Conservation (phyloP, 345 rosid species). For the Rhodamnia argentea region DNA sequence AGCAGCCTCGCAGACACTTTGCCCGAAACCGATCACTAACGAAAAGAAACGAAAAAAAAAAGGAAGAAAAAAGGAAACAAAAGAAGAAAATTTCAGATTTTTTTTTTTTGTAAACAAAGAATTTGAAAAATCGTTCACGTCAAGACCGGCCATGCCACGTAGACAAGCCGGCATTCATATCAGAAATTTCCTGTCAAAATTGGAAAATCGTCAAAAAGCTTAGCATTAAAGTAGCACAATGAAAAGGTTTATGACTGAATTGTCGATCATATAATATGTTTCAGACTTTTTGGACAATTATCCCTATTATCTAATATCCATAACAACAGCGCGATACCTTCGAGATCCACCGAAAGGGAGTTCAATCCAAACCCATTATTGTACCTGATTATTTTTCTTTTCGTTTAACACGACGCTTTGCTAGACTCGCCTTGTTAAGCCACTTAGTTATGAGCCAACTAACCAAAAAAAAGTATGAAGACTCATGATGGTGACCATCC, state of each 20-base stretch:
- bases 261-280: fast-evolving
- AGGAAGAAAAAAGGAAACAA: too few species aligned
- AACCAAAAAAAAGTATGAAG: background rate
- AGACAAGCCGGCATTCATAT: too few species aligned
- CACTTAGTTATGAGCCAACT: background rate
- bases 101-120: too few species aligned
- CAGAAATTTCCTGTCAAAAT: too few species aligned
- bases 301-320: background rate
- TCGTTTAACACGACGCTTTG: background rate
- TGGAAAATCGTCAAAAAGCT: fast-evolving
- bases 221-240: fast-evolving
- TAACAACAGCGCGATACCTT: background rate
- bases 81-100: too few species aligned
- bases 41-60: too few species aligned
- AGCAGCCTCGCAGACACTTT: too few species aligned
- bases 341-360: background rate
- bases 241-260: fast-evolving
- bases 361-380: background rate
- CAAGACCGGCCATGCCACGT: fast-evolving
- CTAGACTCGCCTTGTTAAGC: background rate
- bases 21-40: too few species aligned
- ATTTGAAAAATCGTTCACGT: too few species aligned
- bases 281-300: background rate
- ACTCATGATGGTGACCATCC: background rate
- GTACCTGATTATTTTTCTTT: background rate